These are phyloP conservation scores for Spergularia bocconei DNA, from an alignment of 148 eudicot genomes.

Conservation along the genomic window DNA sequence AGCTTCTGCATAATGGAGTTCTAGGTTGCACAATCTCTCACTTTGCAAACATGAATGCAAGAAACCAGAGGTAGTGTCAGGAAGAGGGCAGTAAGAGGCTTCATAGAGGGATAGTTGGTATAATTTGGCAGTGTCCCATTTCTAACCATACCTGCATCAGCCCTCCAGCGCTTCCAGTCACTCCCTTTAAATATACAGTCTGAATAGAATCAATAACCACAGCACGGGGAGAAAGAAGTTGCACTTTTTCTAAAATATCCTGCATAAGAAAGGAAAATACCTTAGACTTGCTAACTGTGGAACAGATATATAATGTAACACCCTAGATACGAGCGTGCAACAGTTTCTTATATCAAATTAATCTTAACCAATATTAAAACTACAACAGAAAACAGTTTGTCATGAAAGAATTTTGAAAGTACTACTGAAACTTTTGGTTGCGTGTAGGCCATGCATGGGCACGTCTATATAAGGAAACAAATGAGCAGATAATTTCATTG, in stretches of 20 bases:
- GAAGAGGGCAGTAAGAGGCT: neutral
- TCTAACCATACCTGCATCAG: conserved; percentile 54
- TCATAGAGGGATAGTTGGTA: neutral
- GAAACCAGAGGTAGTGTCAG: neutral
- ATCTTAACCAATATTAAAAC: neutral
- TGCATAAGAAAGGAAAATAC: conserved; percentile 25
- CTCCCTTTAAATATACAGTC: conserved; percentile 76
- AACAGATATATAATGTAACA: neutral
- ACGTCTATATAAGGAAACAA: neutral
- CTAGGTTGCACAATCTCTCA: neutral
- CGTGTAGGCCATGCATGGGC: neutral
- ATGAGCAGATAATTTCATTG: neutral
- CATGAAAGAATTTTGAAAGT: neutral
- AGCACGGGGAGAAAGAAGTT: conserved; percentile 64
- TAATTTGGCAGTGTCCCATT: neutral
- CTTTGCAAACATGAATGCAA: neutral
- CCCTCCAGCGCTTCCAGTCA: conserved; percentile 88
- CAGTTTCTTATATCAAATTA: neutral
- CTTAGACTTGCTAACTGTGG: conserved; percentile 9
- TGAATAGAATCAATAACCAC: conserved; percentile 89
- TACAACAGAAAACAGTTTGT: neutral
- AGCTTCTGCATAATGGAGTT: neutral
- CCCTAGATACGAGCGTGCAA: neutral
- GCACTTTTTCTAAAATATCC: conserved; percentile 79
- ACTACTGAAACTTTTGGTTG: neutral